Evolutionary conservation across 2,329 filamentous ascomycete species (phyloP).

Genomic region (Nothophaeocryptopus gaeumannii): DNA sequence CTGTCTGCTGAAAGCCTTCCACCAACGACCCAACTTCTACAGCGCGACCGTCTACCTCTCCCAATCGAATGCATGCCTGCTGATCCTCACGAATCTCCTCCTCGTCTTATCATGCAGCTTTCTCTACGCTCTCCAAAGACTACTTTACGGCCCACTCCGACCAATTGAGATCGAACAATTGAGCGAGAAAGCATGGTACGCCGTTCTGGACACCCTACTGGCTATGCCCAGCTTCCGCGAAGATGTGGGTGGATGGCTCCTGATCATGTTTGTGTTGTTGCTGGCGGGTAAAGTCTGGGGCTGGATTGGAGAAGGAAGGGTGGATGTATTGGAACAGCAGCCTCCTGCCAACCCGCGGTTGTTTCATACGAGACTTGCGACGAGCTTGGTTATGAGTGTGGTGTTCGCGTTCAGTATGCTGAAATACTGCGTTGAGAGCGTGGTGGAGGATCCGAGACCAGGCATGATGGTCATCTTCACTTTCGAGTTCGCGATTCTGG

Average conservation of each 20-base stretch:
- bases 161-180: conserved; percentile 95
- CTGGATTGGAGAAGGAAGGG: conserved; percentile 93
- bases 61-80: conserved; percentile 91
- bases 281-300: conserved; percentile 96
- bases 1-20: conserved; percentile 85
- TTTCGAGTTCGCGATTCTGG: conserved; percentile 90
- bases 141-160: conserved; percentile 86
- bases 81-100: conserved; percentile 89
- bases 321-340: conserved; percentile 93
- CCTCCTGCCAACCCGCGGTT: conserved; percentile 82
- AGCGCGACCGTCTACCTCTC: conserved; percentile 95
- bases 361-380: conserved; percentile 78
- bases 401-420: conserved; percentile 78
- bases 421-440: conserved; percentile 74
- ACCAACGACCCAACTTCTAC: conserved; percentile 96
- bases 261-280: conserved; percentile 92
- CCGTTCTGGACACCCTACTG: conserved; percentile 91
- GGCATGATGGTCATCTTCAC: conserved; percentile 99
- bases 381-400: conserved; percentile 76
- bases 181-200: conserved; percentile 97
- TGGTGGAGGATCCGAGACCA: conserved; percentile 82
- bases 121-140: conserved; percentile 80
- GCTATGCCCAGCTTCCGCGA: conserved; percentile 98
- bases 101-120: conserved; percentile 77
- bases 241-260: conserved; percentile 88